Evolutionary conservation across 257 asterid genomes (phyloP).

Genomic region (Phtheirospermum japonicum): DNA sequence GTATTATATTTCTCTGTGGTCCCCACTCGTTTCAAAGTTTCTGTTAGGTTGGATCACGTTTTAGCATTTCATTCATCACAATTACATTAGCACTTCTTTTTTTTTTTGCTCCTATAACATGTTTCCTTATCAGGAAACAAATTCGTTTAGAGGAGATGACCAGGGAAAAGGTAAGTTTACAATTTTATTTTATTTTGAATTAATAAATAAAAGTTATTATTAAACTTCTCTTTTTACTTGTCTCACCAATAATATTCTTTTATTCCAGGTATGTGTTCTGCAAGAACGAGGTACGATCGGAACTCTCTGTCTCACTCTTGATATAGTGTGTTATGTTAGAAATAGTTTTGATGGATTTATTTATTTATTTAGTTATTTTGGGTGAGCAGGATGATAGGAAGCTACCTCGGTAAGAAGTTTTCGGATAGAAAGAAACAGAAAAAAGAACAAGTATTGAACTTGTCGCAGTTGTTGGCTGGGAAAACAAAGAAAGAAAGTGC

Average conservation of each 20-base stretch:
- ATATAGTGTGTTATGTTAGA: background rate
- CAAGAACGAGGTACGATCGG: slow-evolving; percentile 61
- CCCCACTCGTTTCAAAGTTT: slow-evolving; percentile 1
- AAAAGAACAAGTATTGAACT: slow-evolving; percentile 40
- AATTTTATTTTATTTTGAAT: background rate
- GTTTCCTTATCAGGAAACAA: slow-evolving; percentile 47
- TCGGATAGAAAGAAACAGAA: slow-evolving; percentile 33
- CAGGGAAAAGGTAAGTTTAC: slow-evolving; percentile 38
- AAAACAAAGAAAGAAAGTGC: slow-evolving; percentile 66
- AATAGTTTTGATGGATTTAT: slow-evolving; percentile 10
- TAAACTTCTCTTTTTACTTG: slow-evolving; percentile 8
- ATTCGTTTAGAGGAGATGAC: slow-evolving; percentile 37
- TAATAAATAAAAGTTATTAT: background rate
- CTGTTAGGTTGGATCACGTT: background rate
- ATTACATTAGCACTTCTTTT: background rate
- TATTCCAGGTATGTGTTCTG: slow-evolving; percentile 50
- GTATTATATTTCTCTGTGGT: slow-evolving; percentile 30
- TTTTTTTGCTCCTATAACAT: too few relatives aligned
- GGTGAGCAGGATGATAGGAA: slow-evolving; percentile 47
- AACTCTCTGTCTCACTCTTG: background rate
- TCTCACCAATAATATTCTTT: slow-evolving; percentile 1
- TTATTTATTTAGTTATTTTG: too few relatives aligned
- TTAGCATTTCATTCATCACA: background rate
- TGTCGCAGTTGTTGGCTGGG: slow-evolving; percentile 42
- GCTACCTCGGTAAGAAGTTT: slow-evolving; percentile 45